Evolutionary conservation across 768 basidiomycete genomes (phyloP).

Genomic region (Tubosaeta sp.): DNA sequence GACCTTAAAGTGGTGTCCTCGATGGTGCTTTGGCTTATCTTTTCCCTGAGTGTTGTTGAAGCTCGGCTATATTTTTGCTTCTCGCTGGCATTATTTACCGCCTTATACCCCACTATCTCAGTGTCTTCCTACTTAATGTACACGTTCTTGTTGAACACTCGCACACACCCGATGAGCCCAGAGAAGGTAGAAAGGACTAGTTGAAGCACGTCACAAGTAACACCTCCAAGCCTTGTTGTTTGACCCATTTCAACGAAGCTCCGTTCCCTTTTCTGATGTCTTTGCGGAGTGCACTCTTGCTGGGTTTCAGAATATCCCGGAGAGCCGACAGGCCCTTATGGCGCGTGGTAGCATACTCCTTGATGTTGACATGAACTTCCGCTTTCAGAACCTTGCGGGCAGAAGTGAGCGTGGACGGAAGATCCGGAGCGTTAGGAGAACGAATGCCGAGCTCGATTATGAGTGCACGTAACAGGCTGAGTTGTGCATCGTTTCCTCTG

Average conservation of each 20-base stretch:
- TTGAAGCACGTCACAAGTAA: constrained; percentile 51
- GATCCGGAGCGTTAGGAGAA: constrained; percentile 37
- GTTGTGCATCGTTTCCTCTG: constrained; percentile 26
- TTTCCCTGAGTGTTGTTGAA: constrained; percentile 2
- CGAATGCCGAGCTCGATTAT: constrained; percentile 72
- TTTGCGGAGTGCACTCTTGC: constrained; percentile 54
- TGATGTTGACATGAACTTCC: constrained; percentile 63
- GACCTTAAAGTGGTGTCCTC: neutral
- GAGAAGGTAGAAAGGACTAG: constrained; percentile 18
- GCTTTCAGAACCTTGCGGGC: constrained; percentile 67
- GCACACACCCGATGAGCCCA: neutral
- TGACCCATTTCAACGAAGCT: constrained; percentile 54
- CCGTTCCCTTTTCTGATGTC: constrained; percentile 49
- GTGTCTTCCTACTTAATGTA: neutral
- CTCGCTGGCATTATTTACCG: constrained; percentile 2
- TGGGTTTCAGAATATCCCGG: constrained; percentile 58
- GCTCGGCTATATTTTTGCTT: neutral
- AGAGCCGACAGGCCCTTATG: constrained; percentile 60
- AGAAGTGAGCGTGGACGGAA: constrained; percentile 58
- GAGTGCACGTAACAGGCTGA: constrained; percentile 66
- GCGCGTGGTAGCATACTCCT: constrained; percentile 40
- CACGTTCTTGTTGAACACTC: neutral
- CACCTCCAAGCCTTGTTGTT: constrained; percentile 59
- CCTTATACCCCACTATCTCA: too few relatives aligned
- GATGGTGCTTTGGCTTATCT: neutral